phyloP scores from a whole-genome alignment of 768 basidiomycete genomes.

The Sporobolomyces roseus region DNA sequence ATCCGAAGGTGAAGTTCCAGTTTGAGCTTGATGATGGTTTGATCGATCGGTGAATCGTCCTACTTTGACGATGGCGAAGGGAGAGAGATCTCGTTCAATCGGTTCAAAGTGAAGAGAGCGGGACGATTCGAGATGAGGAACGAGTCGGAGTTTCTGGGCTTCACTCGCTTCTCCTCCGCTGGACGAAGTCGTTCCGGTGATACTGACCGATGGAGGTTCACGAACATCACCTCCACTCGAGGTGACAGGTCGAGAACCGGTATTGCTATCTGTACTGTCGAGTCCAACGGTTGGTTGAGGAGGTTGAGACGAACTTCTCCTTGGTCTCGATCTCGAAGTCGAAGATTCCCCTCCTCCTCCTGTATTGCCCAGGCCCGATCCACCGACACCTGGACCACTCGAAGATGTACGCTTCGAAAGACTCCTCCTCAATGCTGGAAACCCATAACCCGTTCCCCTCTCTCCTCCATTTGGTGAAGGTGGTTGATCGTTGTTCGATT shows the following conservation, averaged over 20 bases:
- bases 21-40: conserved; percentile 56
- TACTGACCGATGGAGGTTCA: not conserved
- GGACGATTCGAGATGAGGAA: conserved; percentile 87
- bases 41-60: conserved; percentile 90
- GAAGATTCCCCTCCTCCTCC: not conserved
- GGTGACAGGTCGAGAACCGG: conserved; percentile 3
- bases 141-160: conserved; percentile 78
- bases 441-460: conserved; percentile 30
- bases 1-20: conserved; percentile 59
- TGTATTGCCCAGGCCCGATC: too few species aligned
- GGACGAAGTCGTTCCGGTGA: not conserved
- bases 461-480: conserved; percentile 18
- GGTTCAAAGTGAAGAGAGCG: conserved; percentile 88
- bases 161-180: conserved; percentile 22
- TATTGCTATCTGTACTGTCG: not conserved
- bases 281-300: conserved; percentile 7
- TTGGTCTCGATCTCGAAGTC: conserved; percentile 6
- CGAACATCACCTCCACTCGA: not conserved
- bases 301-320: conserved; percentile 36
- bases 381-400: not conserved
- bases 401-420: conserved; percentile 19
- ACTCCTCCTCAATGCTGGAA: conserved; percentile 33
- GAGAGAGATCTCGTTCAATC: conserved; percentile 75
- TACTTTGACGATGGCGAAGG: conserved; percentile 73
- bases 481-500: conserved; percentile 19